phyloP scores from a whole-genome alignment of 306 rosid species.

The Vachellia collinsii region DNA sequence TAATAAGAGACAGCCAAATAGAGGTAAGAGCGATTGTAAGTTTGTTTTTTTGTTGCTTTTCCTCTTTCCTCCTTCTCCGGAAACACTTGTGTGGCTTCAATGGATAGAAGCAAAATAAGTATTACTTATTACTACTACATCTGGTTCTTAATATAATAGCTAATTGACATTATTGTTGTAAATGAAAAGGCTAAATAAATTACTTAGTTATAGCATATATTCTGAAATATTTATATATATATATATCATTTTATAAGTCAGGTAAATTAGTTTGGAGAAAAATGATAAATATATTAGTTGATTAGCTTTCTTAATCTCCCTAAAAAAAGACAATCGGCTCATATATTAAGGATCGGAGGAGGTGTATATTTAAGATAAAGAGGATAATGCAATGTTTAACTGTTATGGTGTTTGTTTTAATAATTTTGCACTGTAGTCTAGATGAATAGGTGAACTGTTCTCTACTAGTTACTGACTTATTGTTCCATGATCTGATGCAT shows the following conservation, averaged over 20 bases:
- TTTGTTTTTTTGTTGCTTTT: constrained; percentile 30
- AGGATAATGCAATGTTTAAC: background rate
- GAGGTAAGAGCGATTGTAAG: constrained; percentile 69
- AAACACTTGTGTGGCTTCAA: constrained; percentile 21
- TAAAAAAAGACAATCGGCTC: no score
- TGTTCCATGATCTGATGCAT: background rate
- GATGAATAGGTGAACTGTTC: background rate
- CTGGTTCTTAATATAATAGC: no score
- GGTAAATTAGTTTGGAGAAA: no score
- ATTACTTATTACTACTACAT: background rate
- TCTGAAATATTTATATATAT: no score
- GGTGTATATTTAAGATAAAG: background rate
- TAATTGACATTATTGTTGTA: no score
- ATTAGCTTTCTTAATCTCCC: no score
- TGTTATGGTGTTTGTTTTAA: constrained; percentile 12
- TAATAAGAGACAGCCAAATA: constrained; percentile 93
- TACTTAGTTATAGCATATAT: no score
- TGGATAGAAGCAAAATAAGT: background rate
- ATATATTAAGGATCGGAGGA: no score
- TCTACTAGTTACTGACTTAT: constrained; percentile 23
- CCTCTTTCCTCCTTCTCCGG: constrained; percentile 11
- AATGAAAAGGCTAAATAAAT: no score
- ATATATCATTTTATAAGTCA: no score
- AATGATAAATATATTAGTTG: no score
- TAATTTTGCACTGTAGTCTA: constrained; percentile 21